Evolutionary conservation across 345 rosid species (phyloP).

Genomic region (Linum lewisii): DNA sequence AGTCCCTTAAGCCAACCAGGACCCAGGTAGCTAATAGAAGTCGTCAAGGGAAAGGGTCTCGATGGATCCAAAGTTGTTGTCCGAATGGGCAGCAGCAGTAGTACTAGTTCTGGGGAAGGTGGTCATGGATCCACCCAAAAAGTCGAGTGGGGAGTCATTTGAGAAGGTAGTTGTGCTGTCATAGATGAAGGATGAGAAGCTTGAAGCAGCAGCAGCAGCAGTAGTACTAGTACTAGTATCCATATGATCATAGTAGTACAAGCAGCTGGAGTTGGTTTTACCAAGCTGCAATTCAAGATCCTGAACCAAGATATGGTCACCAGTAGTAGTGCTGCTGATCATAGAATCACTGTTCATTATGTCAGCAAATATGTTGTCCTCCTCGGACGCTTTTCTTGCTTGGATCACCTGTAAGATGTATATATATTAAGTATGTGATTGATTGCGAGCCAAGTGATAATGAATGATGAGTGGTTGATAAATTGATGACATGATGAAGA

Average conservation of each 20-base stretch:
- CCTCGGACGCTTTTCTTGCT: constrained; percentile 71
- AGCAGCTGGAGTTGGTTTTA: constrained; percentile 29
- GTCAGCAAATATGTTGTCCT: constrained; percentile 48
- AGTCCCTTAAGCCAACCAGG: too few species aligned
- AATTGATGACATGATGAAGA: background rate
- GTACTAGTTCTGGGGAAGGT: constrained; percentile 41
- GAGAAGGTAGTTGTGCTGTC: constrained; percentile 61
- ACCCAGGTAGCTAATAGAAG: background rate
- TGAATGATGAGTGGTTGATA: too few species aligned
- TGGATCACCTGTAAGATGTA: constrained; percentile 55
- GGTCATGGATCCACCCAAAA: constrained; percentile 63
- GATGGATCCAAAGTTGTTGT: constrained; percentile 49
- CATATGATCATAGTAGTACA: constrained; percentile 6
- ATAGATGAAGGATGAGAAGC: constrained; percentile 60
- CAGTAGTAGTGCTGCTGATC: too few species aligned
- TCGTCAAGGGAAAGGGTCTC: background rate
- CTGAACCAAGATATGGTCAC: constrained; percentile 32
- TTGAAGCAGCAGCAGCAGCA: constrained; percentile 25
- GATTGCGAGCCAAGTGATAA: too few species aligned
- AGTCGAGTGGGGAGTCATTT: constrained; percentile 73
- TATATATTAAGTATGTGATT: background rate
- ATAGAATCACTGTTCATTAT: constrained; percentile 31
- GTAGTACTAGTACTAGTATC: constrained; percentile 35
- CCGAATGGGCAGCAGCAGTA: too few species aligned
- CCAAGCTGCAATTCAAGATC: constrained; percentile 28